Evolutionary conservation across 768 basidiomycete genomes (phyloP), one percentile per base, ranked within the genome.

Genomic region (Xerocomellus amylosporus): DNA sequence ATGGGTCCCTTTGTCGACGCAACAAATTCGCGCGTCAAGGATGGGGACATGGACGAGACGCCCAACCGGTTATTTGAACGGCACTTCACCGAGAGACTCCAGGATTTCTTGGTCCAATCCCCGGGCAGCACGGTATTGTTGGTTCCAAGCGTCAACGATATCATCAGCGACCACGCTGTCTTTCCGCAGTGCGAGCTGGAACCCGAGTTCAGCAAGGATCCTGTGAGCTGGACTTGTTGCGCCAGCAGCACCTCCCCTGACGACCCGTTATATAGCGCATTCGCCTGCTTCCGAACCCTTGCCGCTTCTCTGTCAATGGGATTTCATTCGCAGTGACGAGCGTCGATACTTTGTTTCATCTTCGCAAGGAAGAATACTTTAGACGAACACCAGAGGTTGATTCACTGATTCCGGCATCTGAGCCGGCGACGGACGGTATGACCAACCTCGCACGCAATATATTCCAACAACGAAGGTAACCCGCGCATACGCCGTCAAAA

Each of bases 1-100:
- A 73, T 92, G 30, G 97, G 97, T 1, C 97, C 97, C 2, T 99
- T 98, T 67, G 73, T 98, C 40, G 93, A 98, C 60, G 71, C 81
- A 0, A 69, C 78, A 17, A 92, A 98, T 68, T 82, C 88, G 2
- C 74, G 77, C 47, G 81, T 98, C 59, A 86, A 83, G 65, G 71
- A 75, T 4, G 97, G 96, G 7, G 88, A 93, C 50, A 68, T 85
- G 24, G 85, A 89, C 53, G 72, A 77, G 46, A 75, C 82, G 1
- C 88, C 90, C 0, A 58, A 73, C 5, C 79, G 82, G 24, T 75
- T 96, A 41, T 98, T 98, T 73, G 74, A 79, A 28, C 70, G 75
- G 7, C 78, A 84, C 41, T 83, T 98, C 62, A 68, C 80, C 0
- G 70, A 78, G 26, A 79, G 78, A 10, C 71, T 98, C 4, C 71